A percentile compares a stretch with the other conserved stretches of the same genome.
Evolutionary conservation across 2,329 filamentous ascomycete genomes (phyloP).

Genomic region (Calonectria pseudoreteaudii): DNA sequence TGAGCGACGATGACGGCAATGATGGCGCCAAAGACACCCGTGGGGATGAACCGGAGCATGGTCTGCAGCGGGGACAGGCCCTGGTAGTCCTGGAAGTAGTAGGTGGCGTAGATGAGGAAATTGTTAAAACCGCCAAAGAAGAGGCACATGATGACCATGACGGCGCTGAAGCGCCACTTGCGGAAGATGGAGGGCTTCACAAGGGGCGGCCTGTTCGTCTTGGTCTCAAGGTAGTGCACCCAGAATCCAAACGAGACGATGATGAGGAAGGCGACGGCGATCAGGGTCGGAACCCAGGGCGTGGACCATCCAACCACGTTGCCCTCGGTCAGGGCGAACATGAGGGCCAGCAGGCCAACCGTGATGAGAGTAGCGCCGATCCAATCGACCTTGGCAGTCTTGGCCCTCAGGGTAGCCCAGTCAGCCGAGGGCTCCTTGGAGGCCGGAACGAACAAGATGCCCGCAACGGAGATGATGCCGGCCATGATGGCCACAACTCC

Average conservation of each 20-base stretch:
- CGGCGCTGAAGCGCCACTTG: constrained; percentile 69
- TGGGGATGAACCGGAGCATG: constrained; percentile 76
- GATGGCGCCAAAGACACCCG: constrained; percentile 69
- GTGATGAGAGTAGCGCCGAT: constrained; percentile 74
- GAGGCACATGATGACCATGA: constrained; percentile 73
- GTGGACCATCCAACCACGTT: constrained; percentile 76
- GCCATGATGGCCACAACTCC: constrained; percentile 72
- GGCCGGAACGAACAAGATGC: constrained; percentile 70
- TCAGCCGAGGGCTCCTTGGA: constrained; percentile 50
- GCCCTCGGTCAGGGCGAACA: constrained; percentile 76
- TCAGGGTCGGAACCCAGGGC: constrained; percentile 70
- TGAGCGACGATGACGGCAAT: constrained; percentile 67
- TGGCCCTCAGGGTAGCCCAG: constrained; percentile 45
- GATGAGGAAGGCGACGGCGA: constrained; percentile 68
- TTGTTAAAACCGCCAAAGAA: constrained; percentile 78
- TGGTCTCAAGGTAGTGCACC: constrained; percentile 61
- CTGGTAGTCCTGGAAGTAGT: constrained; percentile 77
- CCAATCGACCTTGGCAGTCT: constrained; percentile 70
- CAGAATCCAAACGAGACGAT: constrained; percentile 69
- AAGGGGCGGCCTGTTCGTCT: constrained; percentile 60
- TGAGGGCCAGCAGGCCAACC: constrained; percentile 68
- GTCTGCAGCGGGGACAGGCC: constrained; percentile 72
- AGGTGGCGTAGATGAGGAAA: constrained; percentile 75
- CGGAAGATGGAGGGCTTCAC: constrained; percentile 75
- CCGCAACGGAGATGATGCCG: constrained; percentile 66